These are phyloP conservation scores for Candida boleticola DNA, from an alignment of 805 yeast species.

Conservation along the genomic window DNA sequence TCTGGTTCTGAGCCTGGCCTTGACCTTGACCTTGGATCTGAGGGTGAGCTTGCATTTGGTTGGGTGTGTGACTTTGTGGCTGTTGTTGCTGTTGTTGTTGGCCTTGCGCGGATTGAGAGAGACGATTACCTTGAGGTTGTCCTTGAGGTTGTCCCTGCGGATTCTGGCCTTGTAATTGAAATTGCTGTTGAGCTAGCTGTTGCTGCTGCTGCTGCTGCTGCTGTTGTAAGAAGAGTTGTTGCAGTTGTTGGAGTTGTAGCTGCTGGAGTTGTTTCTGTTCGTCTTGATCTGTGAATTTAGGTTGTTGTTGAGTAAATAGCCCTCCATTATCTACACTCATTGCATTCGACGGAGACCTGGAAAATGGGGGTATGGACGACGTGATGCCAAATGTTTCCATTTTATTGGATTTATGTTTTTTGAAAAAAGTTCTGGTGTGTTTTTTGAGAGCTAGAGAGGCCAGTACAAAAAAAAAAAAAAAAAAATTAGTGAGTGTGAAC, in stretches of 20 bases:
- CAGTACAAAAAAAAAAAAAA: not conserved
- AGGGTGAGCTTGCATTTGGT: not conserved
- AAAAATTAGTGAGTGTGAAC: not conserved
- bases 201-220: slow-evolving; percentile 7
- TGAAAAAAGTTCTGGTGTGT: not conserved
- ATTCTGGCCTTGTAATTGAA: slow-evolving; percentile 4
- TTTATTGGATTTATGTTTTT: too few species aligned
- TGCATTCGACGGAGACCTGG: not conserved
- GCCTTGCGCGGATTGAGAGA: not conserved
- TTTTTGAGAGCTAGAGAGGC: too few species aligned
- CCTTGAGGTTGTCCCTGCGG: not conserved
- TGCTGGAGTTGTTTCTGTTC: slow-evolving; percentile 2
- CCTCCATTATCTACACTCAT: not conserved
- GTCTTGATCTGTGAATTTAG: not conserved
- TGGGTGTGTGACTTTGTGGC: not conserved
- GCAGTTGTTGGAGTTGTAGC: not conserved
- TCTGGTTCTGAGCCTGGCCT: not conserved
- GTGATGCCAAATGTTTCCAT: too few species aligned
- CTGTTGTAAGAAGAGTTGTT: too few species aligned
- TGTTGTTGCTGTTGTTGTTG: not conserved
- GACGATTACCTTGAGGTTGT: not conserved
- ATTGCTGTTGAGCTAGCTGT: slow-evolving; percentile 9
- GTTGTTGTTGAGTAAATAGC: not conserved
- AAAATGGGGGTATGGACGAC: not conserved
- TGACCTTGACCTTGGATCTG: too few species aligned